Evolutionary conservation across 2,329 filamentous ascomycete species (phyloP).

Genomic region (Dothistroma septosporum): DNA sequence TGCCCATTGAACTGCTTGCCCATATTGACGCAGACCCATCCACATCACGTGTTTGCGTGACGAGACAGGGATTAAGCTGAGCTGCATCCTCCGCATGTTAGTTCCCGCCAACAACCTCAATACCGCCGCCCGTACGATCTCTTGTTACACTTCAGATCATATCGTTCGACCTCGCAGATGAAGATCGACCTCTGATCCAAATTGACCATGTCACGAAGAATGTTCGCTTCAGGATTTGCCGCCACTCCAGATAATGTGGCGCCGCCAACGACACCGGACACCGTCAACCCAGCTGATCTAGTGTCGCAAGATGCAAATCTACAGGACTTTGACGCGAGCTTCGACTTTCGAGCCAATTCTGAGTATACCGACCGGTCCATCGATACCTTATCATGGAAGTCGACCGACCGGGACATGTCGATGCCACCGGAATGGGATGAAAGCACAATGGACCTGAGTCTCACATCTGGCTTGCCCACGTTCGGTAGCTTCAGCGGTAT

Average conservation of each 20-base stretch:
- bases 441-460: background rate
- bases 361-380: background rate
- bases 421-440: background rate
- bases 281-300: conserved; percentile 10
- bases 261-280: background rate
- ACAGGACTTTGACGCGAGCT: background rate
- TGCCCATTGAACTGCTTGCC: too few species aligned
- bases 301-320: background rate
- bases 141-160: too few species aligned
- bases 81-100: too few species aligned
- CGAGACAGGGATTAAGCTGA: too few species aligned
- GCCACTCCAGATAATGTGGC: background rate
- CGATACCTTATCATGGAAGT: background rate
- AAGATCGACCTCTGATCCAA: background rate
- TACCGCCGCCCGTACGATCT: too few species aligned
- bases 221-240: background rate
- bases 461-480: background rate
- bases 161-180: background rate
- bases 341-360: background rate
- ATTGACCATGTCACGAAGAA: background rate
- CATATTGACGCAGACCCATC: too few species aligned
- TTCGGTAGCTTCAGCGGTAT: background rate
- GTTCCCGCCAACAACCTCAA: too few species aligned
- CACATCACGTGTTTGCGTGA: too few species aligned
- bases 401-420: background rate